Base-by-base conservation (phyloP, 176 grass and related monocot species). In the Melocanna baccifera region DNA sequence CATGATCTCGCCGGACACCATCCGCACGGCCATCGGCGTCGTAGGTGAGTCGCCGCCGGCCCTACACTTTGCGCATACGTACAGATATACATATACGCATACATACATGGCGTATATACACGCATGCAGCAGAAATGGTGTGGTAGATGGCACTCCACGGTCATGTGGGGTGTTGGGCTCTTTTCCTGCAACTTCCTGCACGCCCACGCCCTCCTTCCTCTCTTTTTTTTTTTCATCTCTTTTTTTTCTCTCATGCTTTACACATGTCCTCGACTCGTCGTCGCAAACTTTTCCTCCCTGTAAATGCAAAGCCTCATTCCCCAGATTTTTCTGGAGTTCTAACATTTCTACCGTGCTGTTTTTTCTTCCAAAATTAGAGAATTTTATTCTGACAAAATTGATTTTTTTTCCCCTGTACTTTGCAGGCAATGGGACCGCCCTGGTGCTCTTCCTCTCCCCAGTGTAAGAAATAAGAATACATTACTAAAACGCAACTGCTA, bases 371-470 rank as follows among this genome's bases (percentile, higher is more conserved):
- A 58, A 78, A 48, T 20, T 65, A 9, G 18, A 37, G 41, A 40
- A 75, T 79, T 73, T 69, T 12, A 16, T 43, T 41, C 83, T 72
- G 6, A 87, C 5, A 28, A 7, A 4, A 7, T 16, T 20, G 34
- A 15, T 30, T 22, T 63, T n/a, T 23, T 28, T 69, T 1, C 14
- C 15, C 22, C 1, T 40, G 11, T n/a, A 0, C 55, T 23, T 74
- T 93, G 79, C 91, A 99, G 96, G 96, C 67, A 99, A 99, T 89
- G 96, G 88, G 40, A 96, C 92, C 50, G 86, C 96, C 42, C 81
- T 99, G 12, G 96, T 92, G 76, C 84, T 99, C 50, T 96, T 99
- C 36, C 89, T 99, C 36, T 91, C 96, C 22, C 96, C 96, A 76
- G 59, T 96, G 96, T 99, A 96, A 96, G 78, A n/a, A 36, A 93